A percentile compares a stretch with the other conserved stretches of the same genome.
Conservation (phyloP, 108 stramenopile species). For the Fragilaria crotonensis region DNA sequence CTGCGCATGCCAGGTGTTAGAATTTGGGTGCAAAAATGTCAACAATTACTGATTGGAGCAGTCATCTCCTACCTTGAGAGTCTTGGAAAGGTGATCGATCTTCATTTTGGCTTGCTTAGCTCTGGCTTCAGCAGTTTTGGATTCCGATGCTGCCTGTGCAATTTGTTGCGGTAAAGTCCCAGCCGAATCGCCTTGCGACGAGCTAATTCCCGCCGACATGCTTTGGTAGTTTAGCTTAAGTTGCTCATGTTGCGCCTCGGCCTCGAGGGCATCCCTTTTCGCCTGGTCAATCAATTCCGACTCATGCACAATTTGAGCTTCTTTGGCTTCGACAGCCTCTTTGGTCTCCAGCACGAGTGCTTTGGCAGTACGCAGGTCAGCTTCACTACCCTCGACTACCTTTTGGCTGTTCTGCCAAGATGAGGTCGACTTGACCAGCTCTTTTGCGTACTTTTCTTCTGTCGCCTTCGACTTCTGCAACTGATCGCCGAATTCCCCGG, state of each 20-base stretch:
- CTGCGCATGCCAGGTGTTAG: conserved; percentile 16
- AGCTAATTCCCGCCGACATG: conserved; percentile 80
- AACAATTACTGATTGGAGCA: background rate
- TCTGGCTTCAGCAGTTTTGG: conserved; percentile 84
- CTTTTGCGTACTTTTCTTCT: conserved; percentile 87
- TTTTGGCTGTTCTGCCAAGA: conserved; percentile 74
- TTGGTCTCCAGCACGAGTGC: conserved; percentile 50
- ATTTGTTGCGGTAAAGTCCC: conserved; percentile 82
- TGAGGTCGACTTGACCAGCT: conserved; percentile 87
- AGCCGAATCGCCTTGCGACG: conserved; percentile 70
- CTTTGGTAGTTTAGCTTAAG: conserved; percentile 75
- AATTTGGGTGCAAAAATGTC: conserved; percentile 3
- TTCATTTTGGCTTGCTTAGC: conserved; percentile 88
- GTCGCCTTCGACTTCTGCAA: conserved; percentile 40
- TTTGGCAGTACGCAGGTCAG: conserved; percentile 62
- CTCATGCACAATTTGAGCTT: conserved; percentile 52
- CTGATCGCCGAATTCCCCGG: conserved; percentile 52
- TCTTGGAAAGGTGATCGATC: conserved; percentile 76
- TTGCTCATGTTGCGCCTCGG: conserved; percentile 46
- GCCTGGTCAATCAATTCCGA: conserved; percentile 42
- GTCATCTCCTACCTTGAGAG: conserved; percentile 47
- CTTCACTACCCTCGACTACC: conserved; percentile 48
- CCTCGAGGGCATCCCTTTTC: conserved; percentile 46
- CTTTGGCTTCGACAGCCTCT: conserved; percentile 37
- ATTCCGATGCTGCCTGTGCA: conserved; percentile 73